These are phyloP conservation scores for Torulaspora delbrueckii DNA, from an alignment of 805 yeast genomes.

Conservation along the genomic window DNA sequence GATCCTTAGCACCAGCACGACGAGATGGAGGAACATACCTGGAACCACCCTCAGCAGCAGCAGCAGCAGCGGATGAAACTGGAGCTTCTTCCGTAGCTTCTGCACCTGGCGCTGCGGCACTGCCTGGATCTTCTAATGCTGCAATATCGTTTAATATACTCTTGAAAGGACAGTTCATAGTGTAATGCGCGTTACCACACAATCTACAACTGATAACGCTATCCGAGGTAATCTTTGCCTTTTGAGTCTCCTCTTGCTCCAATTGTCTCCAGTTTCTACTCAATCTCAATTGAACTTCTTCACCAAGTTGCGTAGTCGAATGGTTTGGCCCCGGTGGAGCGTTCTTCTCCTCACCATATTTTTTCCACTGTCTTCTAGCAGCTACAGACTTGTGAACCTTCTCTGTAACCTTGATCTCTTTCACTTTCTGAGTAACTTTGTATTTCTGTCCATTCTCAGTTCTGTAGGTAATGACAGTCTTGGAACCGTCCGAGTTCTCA, in stretches of 20 bases:
- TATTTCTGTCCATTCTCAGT: slow-evolving; percentile 77
- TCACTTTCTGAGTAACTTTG: slow-evolving; percentile 80
- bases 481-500: slow-evolving; percentile 81
- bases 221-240: slow-evolving; percentile 41
- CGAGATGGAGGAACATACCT: slow-evolving; percentile 61
- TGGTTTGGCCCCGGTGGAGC: slow-evolving; percentile 82
- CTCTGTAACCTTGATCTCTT: slow-evolving; percentile 70
- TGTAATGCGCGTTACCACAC: slow-evolving; percentile 92
- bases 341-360: slow-evolving; percentile 76
- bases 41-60: slow-evolving; percentile 33
- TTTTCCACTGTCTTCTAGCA: slow-evolving; percentile 79
- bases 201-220: slow-evolving; percentile 68
- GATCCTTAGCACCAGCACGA: slow-evolving; percentile 40
- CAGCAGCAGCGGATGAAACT: slow-evolving; percentile 31
- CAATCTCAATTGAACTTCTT: slow-evolving; percentile 69
- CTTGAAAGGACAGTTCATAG: slow-evolving; percentile 93
- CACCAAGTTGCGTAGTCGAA: slow-evolving; percentile 84
- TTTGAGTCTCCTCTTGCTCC: slow-evolving; percentile 61
- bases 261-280: slow-evolving; percentile 73
- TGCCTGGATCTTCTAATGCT: slow-evolving; percentile 36
- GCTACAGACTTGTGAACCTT: slow-evolving; percentile 82
- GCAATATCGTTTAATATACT: slow-evolving; percentile 63
- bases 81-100: slow-evolving; percentile 30
- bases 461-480: slow-evolving; percentile 75
- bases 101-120: slow-evolving; percentile 30